phyloP scores from a whole-genome alignment of 2,329 filamentous ascomycete genomes.

The Botrytis sinoallii region DNA sequence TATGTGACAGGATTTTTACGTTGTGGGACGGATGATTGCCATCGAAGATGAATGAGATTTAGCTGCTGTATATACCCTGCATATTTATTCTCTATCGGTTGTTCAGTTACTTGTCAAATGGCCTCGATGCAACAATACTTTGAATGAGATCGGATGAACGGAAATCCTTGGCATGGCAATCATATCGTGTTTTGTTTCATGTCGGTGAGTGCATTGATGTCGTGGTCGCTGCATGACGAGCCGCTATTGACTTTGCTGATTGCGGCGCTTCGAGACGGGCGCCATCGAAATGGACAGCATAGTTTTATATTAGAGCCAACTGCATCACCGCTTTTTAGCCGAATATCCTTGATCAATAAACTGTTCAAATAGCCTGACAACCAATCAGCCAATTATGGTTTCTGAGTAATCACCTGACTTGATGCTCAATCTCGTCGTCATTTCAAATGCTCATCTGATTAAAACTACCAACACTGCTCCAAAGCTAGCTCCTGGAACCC shows the following conservation, averaged over 20 bases:
- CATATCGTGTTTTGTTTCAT: background rate
- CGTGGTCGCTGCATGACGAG: background rate
- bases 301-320: background rate
- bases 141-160: slow-evolving; percentile 2
- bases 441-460: background rate
- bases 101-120: background rate
- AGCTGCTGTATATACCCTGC: background rate
- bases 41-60: background rate
- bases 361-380: background rate
- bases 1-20: background rate
- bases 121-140: background rate
- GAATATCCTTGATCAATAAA: background rate
- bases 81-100: background rate
- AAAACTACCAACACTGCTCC: background rate
- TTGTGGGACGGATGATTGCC: background rate
- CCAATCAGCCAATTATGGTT: background rate
- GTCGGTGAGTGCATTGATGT: background rate
- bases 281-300: background rate
- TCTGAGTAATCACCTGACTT: background rate
- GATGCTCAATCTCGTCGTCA: background rate
- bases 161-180: background rate
- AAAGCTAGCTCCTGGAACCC: background rate
- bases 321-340: background rate
- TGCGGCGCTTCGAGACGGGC: background rate
- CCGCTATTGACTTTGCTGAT: background rate